Evolutionary conservation across 2,329 filamentous ascomycete genomes (phyloP).

Genomic region (Fusarium sp.): DNA sequence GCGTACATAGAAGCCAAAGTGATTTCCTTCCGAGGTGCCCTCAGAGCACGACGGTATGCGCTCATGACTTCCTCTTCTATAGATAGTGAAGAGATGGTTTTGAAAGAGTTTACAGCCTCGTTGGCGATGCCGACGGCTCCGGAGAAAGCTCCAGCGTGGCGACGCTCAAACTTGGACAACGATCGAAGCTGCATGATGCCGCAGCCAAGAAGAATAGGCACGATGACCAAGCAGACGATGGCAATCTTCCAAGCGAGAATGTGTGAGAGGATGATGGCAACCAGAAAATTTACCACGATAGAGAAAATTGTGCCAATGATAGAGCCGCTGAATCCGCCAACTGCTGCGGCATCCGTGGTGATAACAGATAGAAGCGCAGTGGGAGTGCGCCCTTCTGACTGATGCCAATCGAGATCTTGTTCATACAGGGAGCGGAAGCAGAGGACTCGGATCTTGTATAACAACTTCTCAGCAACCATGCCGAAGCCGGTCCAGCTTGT

Average conservation of each 20-base stretch:
- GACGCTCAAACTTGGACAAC: constrained; percentile 70
- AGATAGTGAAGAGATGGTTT: constrained; percentile 69
- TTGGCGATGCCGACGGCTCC: constrained; percentile 72
- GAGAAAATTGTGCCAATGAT: constrained; percentile 77
- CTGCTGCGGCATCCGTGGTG: constrained; percentile 73
- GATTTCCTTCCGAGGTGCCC: constrained; percentile 65
- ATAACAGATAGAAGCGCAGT: constrained; percentile 73
- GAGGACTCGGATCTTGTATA: constrained; percentile 71
- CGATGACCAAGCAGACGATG: constrained; percentile 74
- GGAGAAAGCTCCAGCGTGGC: constrained; percentile 72
- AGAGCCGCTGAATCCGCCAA: constrained; percentile 76
- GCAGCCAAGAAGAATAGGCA: constrained; percentile 75
- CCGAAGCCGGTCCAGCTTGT: constrained; percentile 65
- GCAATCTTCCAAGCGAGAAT: constrained; percentile 82
- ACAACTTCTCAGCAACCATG: constrained; percentile 67
- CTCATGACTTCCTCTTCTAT: constrained; percentile 62
- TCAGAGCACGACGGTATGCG: constrained; percentile 64
- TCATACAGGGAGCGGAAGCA: constrained; percentile 73
- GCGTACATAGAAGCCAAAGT: constrained; percentile 60
- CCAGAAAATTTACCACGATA: constrained; percentile 74
- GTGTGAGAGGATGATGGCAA: constrained; percentile 74
- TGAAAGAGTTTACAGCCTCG: constrained; percentile 74
- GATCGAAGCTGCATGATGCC: constrained; percentile 76
- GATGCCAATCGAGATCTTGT: constrained; percentile 78
- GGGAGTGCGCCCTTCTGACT: constrained; percentile 71